These are phyloP conservation scores for Cystobasidium onofrii DNA, from an alignment of 768 basidiomycete genomes.

Conservation along the genomic window DNA sequence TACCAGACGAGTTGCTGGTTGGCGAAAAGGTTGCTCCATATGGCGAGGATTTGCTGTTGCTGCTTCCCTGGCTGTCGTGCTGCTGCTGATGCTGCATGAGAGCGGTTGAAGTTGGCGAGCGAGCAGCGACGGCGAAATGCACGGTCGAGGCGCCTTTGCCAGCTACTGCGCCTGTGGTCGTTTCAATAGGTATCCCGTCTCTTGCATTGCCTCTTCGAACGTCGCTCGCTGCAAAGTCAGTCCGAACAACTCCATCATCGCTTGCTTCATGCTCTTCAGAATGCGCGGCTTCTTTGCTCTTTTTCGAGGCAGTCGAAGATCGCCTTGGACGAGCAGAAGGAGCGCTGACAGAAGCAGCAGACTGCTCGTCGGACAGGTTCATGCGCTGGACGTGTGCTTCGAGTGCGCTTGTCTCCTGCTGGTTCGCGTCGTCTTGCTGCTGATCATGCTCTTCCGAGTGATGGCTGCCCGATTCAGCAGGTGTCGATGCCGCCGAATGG, in stretches of 20 bases:
- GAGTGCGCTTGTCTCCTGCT: neutral
- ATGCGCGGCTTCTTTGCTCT: neutral
- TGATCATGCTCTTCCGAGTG: neutral
- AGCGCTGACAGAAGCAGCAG: neutral
- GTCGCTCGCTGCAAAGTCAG: neutral
- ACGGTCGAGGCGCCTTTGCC: neutral
- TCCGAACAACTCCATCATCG: neutral
- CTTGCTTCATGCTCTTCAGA: neutral
- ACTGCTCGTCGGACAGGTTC: neutral
- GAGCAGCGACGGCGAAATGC: neutral
- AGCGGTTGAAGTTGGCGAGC: neutral
- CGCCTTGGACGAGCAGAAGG: neutral
- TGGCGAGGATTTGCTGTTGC: neutral
- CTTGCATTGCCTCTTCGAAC: neutral
- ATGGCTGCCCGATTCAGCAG: neutral
- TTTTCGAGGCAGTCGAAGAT: neutral
- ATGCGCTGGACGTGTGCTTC: neutral
- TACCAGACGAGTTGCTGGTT: neutral
- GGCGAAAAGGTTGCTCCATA: neutral
- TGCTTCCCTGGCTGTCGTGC: too few relatives aligned
- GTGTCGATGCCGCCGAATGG: constrained; percentile 8
- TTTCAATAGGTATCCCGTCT: neutral
- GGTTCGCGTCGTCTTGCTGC: neutral
- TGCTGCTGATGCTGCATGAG: neutral
- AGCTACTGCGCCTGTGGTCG: neutral